phyloP scores from a whole-genome alignment of 164 flowering plant genomes.

The Magnolia officinalis region DNA sequence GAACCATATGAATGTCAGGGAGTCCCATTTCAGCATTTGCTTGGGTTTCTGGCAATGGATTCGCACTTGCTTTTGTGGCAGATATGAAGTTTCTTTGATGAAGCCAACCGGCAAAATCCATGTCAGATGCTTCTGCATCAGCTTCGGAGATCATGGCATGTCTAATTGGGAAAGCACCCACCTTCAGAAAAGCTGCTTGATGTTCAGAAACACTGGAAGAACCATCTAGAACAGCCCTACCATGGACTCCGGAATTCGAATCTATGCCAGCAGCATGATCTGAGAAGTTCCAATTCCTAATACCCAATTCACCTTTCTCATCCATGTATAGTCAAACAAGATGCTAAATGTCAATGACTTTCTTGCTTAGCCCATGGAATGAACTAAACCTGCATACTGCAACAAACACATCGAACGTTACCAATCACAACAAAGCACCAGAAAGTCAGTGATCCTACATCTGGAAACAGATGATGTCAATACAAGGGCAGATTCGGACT shows the following conservation, averaged over 20 bases:
- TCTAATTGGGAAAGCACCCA: slow-evolving; percentile 24
- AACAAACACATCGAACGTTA: neutral
- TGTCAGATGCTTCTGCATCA: slow-evolving; percentile 17
- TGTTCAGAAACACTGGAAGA: slow-evolving; percentile 9
- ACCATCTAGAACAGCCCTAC: slow-evolving; percentile 4
- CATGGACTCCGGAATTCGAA: slow-evolving; percentile 3
- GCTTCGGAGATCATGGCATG: slow-evolving; percentile 29
- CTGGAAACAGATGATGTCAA: neutral
- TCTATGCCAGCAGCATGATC: slow-evolving; percentile 13
- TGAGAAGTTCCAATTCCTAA: slow-evolving; percentile 23
- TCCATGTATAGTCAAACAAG: slow-evolving; percentile 17
- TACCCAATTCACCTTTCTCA: slow-evolving; percentile 17
- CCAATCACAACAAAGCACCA: slow-evolving; percentile 6
- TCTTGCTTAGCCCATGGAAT: slow-evolving; percentile 4
- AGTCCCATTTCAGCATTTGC: slow-evolving; percentile 25
- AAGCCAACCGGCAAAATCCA: slow-evolving; percentile 31
- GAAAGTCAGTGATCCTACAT: neutral
- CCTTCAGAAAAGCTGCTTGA: slow-evolving; percentile 19
- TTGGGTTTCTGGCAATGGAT: slow-evolving; percentile 24
- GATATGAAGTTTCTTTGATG: slow-evolving; percentile 22
- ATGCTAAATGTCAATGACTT: slow-evolving; percentile 8
- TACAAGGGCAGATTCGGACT: neutral
- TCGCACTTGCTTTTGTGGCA: slow-evolving; percentile 15
- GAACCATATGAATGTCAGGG: slow-evolving; percentile 21
- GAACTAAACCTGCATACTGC: slow-evolving; percentile 4